A percentile compares a stretch with the other conserved stretches of the same genome.
Conservation (phyloP, 164 flowering plant genomes). For the Sextonia rubra region DNA sequence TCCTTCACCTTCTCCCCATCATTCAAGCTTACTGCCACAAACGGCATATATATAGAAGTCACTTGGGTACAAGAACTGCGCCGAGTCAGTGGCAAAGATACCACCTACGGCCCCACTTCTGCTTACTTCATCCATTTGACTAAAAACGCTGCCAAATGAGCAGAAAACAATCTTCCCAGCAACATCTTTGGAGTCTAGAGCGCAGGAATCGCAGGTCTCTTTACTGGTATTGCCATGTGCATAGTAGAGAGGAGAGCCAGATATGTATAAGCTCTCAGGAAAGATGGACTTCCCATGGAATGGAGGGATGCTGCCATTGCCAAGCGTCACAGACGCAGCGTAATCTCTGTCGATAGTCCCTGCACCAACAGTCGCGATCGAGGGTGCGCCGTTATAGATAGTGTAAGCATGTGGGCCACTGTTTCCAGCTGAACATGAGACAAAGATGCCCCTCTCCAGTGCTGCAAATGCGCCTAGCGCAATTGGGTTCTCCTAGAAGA, state of each 20-base stretch:
- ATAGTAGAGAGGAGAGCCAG: slow-evolving; percentile 21
- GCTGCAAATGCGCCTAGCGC: slow-evolving; percentile 17
- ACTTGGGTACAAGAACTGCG: background rate
- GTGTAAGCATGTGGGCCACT: slow-evolving; percentile 9
- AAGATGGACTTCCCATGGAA: slow-evolving; percentile 25
- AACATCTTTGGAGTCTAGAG: slow-evolving; percentile 29
- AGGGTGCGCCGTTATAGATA: slow-evolving; percentile 16
- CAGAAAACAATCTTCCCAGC: slow-evolving; percentile 32
- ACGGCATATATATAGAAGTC: slow-evolving; percentile 4
- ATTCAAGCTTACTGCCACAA: background rate
- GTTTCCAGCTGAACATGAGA: slow-evolving; percentile 20
- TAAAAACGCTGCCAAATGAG: background rate
- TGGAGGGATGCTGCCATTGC: slow-evolving; percentile 8
- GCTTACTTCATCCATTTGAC: slow-evolving; percentile 12
- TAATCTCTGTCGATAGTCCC: slow-evolving; percentile 15
- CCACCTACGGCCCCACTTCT: slow-evolving; percentile 27
- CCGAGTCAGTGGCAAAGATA: slow-evolving; percentile 19
- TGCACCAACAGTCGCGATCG: slow-evolving; percentile 22
- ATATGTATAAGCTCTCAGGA: slow-evolving; percentile 26
- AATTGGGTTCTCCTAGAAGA: background rate
- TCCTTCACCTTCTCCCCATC: background rate
- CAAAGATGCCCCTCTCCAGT: slow-evolving; percentile 23
- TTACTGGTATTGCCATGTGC: slow-evolving; percentile 27
- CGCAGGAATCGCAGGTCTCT: slow-evolving; percentile 15
- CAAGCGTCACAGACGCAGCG: slow-evolving; percentile 7